Base-by-base conservation (phyloP, 2,329 filamentous ascomycete species). In the Fusarium pseudoanthophilum region DNA sequence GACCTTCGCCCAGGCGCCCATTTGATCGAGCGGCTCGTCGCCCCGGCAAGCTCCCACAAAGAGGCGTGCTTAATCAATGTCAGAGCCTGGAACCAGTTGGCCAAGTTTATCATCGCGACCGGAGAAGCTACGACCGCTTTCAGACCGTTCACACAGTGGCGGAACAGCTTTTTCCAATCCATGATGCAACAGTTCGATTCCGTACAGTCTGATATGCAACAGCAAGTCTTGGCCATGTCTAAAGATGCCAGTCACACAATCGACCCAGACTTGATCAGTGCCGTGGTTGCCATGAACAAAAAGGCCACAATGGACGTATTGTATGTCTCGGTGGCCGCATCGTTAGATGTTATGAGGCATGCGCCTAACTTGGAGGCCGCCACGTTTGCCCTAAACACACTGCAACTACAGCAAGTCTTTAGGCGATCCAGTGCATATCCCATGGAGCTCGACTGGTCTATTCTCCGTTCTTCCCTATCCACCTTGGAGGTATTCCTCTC, bases 11-110 rank as follows among this genome's bases (percentile, higher is more conserved):
- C 88, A 8, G 83, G 83, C 11, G 80, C 87, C 4, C 84, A 86
- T 61, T 82, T 89, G 26, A 85, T 92, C 16, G 88, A 91, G 78
- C 85, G 88, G 60, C 84, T 93, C 5, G 89, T 93, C 7, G 79
- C 83, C 24, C 88, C 90, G 1, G 86, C 84, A 26, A 88, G 83
- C 63, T 92, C 91, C 15, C 91, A 93, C 77, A 91, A 90, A 73
- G 89, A 91, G 78, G 91, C 90, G 6, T 92, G 89, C 74, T 80
- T 90, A 36, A 91, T 92, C 72, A 92, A 88, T 67, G 77, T 92
- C 21, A 85, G 88, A 53, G 86, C 90, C 13, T 92, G 91, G 90
- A 86, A 82, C 60, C 89, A 92, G 72, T 82, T 92, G 34, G 86
- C 90, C 4, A 85, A 86, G 24, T 92, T 90, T 74, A 79, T 91